Percentiles rank a stretch among this genome's conserved stretches.
Conservation (phyloP, 768 basidiomycete species). For the Russula dissimulans region DNA sequence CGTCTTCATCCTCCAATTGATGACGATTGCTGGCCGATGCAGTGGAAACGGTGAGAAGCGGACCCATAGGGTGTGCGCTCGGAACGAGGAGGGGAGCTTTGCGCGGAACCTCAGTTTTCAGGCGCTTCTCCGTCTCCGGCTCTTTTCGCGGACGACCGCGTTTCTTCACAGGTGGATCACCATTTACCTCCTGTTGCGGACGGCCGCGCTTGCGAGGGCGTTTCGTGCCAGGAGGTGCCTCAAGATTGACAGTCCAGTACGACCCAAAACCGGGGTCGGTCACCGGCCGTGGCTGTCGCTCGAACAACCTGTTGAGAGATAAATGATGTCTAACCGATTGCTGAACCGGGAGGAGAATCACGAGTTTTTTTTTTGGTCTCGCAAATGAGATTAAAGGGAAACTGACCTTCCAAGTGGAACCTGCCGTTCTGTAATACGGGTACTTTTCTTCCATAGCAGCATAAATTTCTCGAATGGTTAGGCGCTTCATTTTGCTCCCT, state of each 20-base stretch:
- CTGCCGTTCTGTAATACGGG: constrained; percentile 69
- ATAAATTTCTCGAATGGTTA: constrained; percentile 81
- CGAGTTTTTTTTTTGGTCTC: background rate
- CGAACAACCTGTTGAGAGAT: constrained; percentile 73
- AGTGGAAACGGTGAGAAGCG: constrained; percentile 20
- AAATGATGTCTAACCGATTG: constrained; percentile 86
- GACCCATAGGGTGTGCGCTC: background rate
- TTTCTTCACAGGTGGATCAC: constrained; percentile 18
- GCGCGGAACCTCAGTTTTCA: background rate
- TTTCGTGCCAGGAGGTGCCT: constrained; percentile 80
- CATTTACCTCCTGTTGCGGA: constrained; percentile 37
- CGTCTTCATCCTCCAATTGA: constrained; percentile 31
- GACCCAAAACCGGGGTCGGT: constrained; percentile 83
- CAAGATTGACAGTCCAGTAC: constrained; percentile 83
- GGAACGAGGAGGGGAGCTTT: constrained; percentile 13
- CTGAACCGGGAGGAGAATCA: constrained; percentile 28
- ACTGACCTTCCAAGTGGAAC: constrained; percentile 76
- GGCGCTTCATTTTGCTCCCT: constrained; percentile 61
- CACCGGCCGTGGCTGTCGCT: constrained; percentile 71
- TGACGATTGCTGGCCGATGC: constrained; percentile 20
- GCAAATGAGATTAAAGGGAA: background rate
- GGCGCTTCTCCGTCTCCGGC: background rate
- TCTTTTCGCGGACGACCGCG: constrained; percentile 20
- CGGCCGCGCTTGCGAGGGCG: constrained; percentile 74
- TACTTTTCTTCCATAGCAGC: constrained; percentile 83